Base-by-base conservation (phyloP, 768 basidiomycete genomes). In the Pisolithus tinctorius region DNA sequence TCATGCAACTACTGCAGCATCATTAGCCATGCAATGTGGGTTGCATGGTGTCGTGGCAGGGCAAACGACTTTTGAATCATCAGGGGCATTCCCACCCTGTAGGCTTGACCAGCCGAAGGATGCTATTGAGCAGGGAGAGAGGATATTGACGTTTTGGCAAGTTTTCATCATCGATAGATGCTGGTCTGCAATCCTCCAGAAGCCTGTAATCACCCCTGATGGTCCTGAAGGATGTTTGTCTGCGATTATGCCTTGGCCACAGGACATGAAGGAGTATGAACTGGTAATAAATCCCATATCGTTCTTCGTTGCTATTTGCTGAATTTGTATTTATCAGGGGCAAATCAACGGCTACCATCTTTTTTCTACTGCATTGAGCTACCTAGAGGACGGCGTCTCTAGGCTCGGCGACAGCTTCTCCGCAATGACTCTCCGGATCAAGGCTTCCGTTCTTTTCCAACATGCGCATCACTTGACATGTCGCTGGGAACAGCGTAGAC, bases 81-180 rank as follows among this genome's bases (percentile, higher is more conserved):
- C 60, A 30, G 68, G 71, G 7, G 61, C 72, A 11, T 61, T 68
- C 49, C 39, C 63, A 4, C 51, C 60, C 4, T 75, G 75, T 54
- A 76, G 79, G 40, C 69, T 82, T 45, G 81, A 81, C 42, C 84
- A 81, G 2, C 69, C 79, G 2, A 80, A 79, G 61, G 77, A 78
- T 56, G 69, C 76, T 38, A 64, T 83, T 45, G 80, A 82, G 56
- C 82, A 83, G 42, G 84, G 83, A 44, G 86, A 89, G 61, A 74
- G 85, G 39, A 82, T 88, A 50, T 65, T 83, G 37, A 76, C 87
- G 0, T 92, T 92, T 58, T 92, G 88, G 88, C 86, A 89, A 62
- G 85, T 87, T 10, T 92, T 82, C 66, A 80, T 81, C 59, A 71
- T 90, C 56, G 88, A 92, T 66, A 79, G 83, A 29, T 88, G 86